Conservation (phyloP, 2,329 filamentous ascomycete genomes). For the Ceratocystis destructans region DNA sequence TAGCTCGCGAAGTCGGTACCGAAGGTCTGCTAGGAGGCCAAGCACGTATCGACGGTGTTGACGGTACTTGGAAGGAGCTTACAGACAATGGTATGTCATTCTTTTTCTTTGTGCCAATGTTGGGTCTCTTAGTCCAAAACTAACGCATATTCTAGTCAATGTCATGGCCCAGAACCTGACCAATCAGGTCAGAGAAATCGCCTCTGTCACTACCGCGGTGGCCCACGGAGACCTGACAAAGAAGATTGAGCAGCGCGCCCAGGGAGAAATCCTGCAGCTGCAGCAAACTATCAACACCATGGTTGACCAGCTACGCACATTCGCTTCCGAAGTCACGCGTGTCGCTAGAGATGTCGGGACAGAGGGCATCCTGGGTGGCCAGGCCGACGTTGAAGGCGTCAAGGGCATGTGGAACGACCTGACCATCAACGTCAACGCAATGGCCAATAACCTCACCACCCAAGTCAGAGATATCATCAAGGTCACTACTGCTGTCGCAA, state of each 20-base stretch:
- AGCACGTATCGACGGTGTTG: conserved; percentile 82
- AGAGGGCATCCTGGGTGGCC: conserved; percentile 68
- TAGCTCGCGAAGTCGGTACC: conserved; percentile 90
- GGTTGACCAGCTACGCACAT: conserved; percentile 73
- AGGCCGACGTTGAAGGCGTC: conserved; percentile 70
- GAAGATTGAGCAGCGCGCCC: conserved; percentile 68
- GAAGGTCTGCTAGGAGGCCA: conserved; percentile 90
- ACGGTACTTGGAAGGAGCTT: conserved; percentile 94
- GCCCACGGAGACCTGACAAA: conserved; percentile 71
- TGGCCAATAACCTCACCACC: conserved; percentile 76
- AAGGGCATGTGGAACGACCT: conserved; percentile 83
- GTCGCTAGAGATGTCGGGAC: conserved; percentile 75
- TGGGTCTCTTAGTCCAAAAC: not conserved
- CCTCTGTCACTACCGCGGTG: conserved; percentile 70
- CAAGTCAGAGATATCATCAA: conserved; percentile 92
- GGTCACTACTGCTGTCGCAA: conserved; percentile 57
- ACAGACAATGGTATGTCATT: conserved; percentile 57
- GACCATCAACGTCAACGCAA: conserved; percentile 74
- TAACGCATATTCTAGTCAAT: conserved; percentile 49
- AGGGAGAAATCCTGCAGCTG: conserved; percentile 68
- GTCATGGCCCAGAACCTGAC: conserved; percentile 74
- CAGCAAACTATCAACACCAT: conserved; percentile 83
- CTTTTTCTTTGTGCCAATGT: not conserved
- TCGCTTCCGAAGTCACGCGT: conserved; percentile 70
- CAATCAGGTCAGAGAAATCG: conserved; percentile 74